These are phyloP conservation scores for Podaxis sp. DNA, from an alignment of 768 basidiomycete genomes.

Conservation along the genomic window DNA sequence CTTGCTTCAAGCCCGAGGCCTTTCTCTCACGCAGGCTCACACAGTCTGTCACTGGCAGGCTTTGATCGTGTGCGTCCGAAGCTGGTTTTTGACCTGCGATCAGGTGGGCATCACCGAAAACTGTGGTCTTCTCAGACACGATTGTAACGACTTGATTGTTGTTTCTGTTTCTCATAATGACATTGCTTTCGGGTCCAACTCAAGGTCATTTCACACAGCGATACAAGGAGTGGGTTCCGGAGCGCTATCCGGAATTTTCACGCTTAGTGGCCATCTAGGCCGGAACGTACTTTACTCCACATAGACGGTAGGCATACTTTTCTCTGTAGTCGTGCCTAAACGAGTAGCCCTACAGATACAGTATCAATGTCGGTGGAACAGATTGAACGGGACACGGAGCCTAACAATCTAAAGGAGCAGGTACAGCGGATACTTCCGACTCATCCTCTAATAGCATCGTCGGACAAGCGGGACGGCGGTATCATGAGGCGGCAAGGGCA, in stretches of 20 bases:
- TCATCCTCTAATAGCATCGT: background rate
- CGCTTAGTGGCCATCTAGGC: background rate
- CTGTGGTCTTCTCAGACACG: background rate
- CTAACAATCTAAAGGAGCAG: background rate
- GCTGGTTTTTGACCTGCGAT: background rate
- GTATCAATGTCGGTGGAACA: background rate
- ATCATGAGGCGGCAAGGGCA: background rate
- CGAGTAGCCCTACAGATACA: background rate
- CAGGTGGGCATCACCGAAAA: conserved; percentile 6
- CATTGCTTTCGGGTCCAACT: background rate
- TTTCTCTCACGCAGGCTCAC: background rate
- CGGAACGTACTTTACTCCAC: background rate
- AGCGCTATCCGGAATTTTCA: background rate
- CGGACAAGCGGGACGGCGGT: background rate
- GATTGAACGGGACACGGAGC: background rate
- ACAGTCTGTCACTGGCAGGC: conserved; percentile 5
- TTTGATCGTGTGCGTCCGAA: background rate
- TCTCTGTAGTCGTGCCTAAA: background rate
- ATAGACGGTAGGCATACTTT: background rate
- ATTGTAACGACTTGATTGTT: background rate
- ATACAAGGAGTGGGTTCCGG: background rate
- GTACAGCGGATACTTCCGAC: background rate
- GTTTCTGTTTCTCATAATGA: background rate
- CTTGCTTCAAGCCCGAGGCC: background rate
- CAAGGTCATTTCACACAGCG: background rate